phyloP scores from a whole-genome alignment of 495 filamentous ascomycete species.

The Thermothielavioides terrestris region DNA sequence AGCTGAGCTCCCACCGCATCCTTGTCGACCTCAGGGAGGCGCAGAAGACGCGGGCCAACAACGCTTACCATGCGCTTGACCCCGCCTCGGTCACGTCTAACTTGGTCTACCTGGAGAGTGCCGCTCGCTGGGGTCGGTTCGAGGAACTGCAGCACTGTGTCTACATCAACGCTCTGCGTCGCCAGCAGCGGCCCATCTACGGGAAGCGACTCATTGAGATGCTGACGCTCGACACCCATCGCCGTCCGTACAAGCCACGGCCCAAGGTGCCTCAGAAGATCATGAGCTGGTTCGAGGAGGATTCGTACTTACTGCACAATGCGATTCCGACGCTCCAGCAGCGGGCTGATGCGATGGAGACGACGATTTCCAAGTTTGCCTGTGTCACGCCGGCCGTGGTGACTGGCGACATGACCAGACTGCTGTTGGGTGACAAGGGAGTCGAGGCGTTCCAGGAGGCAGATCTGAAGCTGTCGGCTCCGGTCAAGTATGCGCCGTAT shows the following conservation, averaged over 20 bases:
- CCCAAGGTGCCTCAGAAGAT: slow-evolving; percentile 45
- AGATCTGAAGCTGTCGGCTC: slow-evolving; percentile 37
- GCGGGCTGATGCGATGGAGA: slow-evolving; percentile 59
- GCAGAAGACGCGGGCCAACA: slow-evolving; percentile 51
- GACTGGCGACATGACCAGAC: slow-evolving; percentile 62
- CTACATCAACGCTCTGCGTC: slow-evolving; percentile 71
- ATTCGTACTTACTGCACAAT: slow-evolving; percentile 56
- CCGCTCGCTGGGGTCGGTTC: slow-evolving; percentile 60
- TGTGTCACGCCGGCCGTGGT: slow-evolving; percentile 86
- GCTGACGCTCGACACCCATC: slow-evolving; percentile 52
- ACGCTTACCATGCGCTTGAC: slow-evolving; percentile 54
- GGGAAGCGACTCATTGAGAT: slow-evolving; percentile 65
- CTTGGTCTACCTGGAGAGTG: slow-evolving; percentile 62
- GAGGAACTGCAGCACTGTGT: slow-evolving; percentile 72
- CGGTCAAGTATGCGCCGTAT: slow-evolving; percentile 37
- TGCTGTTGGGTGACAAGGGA: slow-evolving; percentile 52
- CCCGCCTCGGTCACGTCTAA: slow-evolving; percentile 55
- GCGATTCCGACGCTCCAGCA: slow-evolving; percentile 68
- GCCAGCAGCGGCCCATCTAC: slow-evolving; percentile 73
- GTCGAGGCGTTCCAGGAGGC: slow-evolving; percentile 51
- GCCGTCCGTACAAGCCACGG: slow-evolving; percentile 45
- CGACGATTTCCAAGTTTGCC: slow-evolving; percentile 74
- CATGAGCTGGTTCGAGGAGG: slow-evolving; percentile 66
- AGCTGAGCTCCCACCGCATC: slow-evolving; percentile 53
- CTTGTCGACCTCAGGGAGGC: slow-evolving; percentile 55